phyloP scores from a whole-genome alignment of 1,139 yeast species.

The Candida tetrigidarum region DNA sequence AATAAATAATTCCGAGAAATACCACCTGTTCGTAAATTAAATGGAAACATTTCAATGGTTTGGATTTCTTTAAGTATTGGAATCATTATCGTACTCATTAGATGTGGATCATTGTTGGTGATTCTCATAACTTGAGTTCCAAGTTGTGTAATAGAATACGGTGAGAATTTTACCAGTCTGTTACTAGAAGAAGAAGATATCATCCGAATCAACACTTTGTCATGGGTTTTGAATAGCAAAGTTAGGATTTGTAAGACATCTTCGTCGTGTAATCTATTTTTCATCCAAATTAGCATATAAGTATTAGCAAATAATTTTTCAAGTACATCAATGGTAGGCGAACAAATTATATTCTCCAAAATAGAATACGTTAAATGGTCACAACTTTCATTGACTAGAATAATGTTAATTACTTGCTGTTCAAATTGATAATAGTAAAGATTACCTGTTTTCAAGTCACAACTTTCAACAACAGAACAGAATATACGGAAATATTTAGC shows the following conservation, averaged over 20 bases:
- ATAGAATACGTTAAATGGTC: slow-evolving; percentile 9
- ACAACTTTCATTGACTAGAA: slow-evolving; percentile 11
- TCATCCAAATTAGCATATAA: slow-evolving; percentile 7
- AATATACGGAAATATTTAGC: slow-evolving; percentile 8
- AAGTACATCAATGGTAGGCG: not conserved
- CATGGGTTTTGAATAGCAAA: slow-evolving; percentile 10
- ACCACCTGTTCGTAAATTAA: slow-evolving; percentile 5
- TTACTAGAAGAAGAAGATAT: no score
- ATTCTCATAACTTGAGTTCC: slow-evolving; percentile 12
- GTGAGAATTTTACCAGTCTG: not conserved
- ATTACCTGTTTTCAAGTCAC: slow-evolving; percentile 9
- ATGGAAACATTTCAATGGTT: slow-evolving; percentile 6
- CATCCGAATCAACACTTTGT: slow-evolving; percentile 8
- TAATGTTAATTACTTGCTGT: slow-evolving; percentile 12
- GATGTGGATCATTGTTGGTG: not conserved
- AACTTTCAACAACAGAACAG: slow-evolving; percentile 9
- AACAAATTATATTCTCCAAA: slow-evolving; percentile 6
- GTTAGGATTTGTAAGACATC: slow-evolving; percentile 6
- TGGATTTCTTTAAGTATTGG: slow-evolving; percentile 6
- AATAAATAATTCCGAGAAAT: slow-evolving; percentile 11
- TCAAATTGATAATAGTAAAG: slow-evolving; percentile 13
- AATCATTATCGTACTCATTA: slow-evolving; percentile 2
- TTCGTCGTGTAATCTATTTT: not conserved
- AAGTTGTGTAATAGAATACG: slow-evolving; percentile 6
- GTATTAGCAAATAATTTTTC: slow-evolving; percentile 9